A percentile compares a stretch with the other conserved stretches of the same genome.
Conservation (phyloP, 805 yeast genomes). For the Lipomyces chichibuensis region DNA sequence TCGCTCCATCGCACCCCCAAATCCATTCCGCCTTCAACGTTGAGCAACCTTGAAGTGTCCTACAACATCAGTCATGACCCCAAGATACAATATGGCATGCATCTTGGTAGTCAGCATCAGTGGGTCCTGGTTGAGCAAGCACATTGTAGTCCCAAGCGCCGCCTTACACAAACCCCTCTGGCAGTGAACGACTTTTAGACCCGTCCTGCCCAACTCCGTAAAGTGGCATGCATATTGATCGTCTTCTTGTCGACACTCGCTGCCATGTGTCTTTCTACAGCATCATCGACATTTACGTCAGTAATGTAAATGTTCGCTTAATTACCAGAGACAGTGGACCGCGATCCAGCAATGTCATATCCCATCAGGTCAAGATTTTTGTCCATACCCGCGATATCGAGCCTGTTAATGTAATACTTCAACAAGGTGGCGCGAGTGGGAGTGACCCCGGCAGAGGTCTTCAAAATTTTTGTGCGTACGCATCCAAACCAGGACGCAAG, state of each 20-base stretch:
- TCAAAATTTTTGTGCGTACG: constrained; percentile 43
- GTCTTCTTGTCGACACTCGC: constrained; percentile 52
- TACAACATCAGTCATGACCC: no score
- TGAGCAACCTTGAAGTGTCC: no score
- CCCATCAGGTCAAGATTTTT: constrained; percentile 73
- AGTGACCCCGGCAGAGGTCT: constrained; percentile 2
- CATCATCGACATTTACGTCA: constrained; percentile 53
- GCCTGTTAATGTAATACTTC: constrained; percentile 45
- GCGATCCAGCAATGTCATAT: constrained; percentile 80
- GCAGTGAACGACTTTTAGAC: no score
- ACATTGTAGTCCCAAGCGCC: no score
- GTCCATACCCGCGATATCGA: constrained; percentile 61
- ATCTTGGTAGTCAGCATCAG: no score
- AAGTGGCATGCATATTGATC: constrained; percentile 32
- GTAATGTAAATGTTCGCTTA: constrained; percentile 71
- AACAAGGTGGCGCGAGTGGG: constrained; percentile 73
- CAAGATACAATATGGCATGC: no score
- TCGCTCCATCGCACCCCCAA: no score
- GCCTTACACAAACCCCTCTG: no score
- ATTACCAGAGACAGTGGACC: constrained; percentile 51
- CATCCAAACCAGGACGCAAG: constrained; percentile 49
- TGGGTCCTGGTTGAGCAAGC: no score
- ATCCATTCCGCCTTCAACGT: no score
- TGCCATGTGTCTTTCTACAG: constrained; percentile 51
- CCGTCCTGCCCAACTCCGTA: no score